Conservation (phyloP, 2,329 filamentous ascomycete species). For the Onygena corvina region DNA sequence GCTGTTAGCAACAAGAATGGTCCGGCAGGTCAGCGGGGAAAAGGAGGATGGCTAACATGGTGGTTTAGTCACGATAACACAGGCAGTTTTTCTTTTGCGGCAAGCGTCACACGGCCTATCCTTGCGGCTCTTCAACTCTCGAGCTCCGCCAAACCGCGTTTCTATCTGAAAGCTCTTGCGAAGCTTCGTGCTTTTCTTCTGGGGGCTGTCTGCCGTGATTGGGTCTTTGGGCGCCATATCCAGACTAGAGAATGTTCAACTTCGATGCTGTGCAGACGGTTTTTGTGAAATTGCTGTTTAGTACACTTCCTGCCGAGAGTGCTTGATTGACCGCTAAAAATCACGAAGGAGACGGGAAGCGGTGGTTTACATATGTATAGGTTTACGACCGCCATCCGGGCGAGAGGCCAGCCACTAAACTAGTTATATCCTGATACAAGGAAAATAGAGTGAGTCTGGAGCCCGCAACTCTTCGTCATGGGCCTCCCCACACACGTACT, state of each 20-base stretch:
- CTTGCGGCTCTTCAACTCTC: slow-evolving; percentile 6
- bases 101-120: slow-evolving; percentile 7
- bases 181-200: not conserved
- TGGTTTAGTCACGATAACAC: slow-evolving; percentile 6
- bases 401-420: not conserved
- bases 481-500: slow-evolving; percentile 1
- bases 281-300: too few relatives aligned
- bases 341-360: not conserved
- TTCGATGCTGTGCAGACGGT: too few relatives aligned
- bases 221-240: too few relatives aligned
- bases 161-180: slow-evolving; percentile 7
- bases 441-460: not conserved
- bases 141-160: slow-evolving; percentile 6
- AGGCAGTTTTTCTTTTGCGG: slow-evolving; percentile 2
- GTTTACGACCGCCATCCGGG: not conserved
- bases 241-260: too few relatives aligned
- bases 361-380: slow-evolving; percentile 1
- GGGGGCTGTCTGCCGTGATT: slow-evolving; percentile 4
- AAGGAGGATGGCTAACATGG: not conserved
- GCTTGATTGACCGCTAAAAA: too few relatives aligned
- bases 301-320: too few relatives aligned
- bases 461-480: not conserved
- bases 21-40: not conserved
- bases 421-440: not conserved
- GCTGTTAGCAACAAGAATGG: not conserved